phyloP scores from a whole-genome alignment of 2,329 filamentous ascomycete species.

The Neobulgaria alba region DNA sequence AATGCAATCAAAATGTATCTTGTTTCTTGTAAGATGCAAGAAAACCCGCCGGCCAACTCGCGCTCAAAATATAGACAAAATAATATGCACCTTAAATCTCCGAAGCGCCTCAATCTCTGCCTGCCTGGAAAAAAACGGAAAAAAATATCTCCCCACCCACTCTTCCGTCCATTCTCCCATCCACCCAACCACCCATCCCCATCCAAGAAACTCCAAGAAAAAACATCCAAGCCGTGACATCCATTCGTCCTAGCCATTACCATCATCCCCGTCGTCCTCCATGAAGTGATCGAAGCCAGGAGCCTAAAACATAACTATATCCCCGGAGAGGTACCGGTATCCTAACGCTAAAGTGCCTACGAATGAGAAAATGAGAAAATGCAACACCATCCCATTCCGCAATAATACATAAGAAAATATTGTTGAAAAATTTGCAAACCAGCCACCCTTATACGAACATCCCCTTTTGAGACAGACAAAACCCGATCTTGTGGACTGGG shows the following conservation, averaged over 20 bases:
- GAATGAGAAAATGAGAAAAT: slow-evolving; percentile 5
- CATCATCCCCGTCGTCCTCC: background rate
- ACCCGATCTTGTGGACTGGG: slow-evolving; percentile 28
- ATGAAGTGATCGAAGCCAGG: too few relatives aligned
- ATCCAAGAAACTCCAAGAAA: slow-evolving; percentile 1
- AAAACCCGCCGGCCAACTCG: background rate
- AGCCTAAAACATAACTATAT: slow-evolving; percentile 8
- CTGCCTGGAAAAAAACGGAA: too few relatives aligned
- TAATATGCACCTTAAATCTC: slow-evolving; percentile 4
- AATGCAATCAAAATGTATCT: slow-evolving; percentile 1
- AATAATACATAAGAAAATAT: slow-evolving; percentile 1
- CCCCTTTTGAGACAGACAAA: slow-evolving; percentile 22
- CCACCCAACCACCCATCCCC: background rate
- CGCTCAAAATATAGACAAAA: slow-evolving; percentile 5
- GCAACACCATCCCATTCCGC: background rate
- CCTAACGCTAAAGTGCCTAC: slow-evolving; percentile 6
- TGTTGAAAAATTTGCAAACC: slow-evolving; percentile 2
- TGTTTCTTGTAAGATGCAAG: background rate
- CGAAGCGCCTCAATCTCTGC: background rate
- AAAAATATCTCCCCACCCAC: background rate
- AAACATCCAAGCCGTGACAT: slow-evolving; percentile 1
- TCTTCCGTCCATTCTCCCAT: background rate
- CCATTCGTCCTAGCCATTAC: background rate
- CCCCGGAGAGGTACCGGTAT: slow-evolving; percentile 6
- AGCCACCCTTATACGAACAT: slow-evolving; percentile 8